These are phyloP conservation scores for Wallacemonas rigidus DNA, from an alignment of 208 protist genomes.

Conservation along the genomic window DNA sequence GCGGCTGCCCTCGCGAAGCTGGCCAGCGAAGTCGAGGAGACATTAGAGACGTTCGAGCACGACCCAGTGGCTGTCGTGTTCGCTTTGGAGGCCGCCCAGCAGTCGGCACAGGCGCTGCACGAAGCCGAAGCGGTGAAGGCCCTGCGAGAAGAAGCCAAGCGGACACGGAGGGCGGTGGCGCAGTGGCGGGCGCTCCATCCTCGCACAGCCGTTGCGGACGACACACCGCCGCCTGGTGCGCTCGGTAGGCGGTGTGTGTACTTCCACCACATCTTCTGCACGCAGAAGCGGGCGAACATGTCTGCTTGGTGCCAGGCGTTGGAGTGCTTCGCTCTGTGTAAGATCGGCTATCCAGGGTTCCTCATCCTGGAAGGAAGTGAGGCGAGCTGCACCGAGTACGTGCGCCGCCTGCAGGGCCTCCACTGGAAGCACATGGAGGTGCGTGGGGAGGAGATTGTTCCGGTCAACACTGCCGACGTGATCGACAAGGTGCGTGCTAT, in stretches of 20 bases:
- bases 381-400: conserved; percentile 15
- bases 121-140: conserved; percentile 5
- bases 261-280: conserved; percentile 20
- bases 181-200: background rate
- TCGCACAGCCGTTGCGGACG: background rate
- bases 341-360: conserved; percentile 15
- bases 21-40: background rate
- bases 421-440: conserved; percentile 23
- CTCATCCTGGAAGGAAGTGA: conserved; percentile 7
- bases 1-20: background rate
- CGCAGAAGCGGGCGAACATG: conserved; percentile 13
- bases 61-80: conserved; percentile 8
- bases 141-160: background rate
- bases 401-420: conserved; percentile 14
- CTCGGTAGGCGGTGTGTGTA: conserved; percentile 15
- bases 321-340: conserved; percentile 10
- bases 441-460: conserved; percentile 13
- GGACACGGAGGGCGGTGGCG: background rate
- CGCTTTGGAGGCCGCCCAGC: conserved; percentile 5
- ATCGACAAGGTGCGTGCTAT: conserved; percentile 1
- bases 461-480: background rate
- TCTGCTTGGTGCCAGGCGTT: background rate
- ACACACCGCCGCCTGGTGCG: background rate
- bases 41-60: conserved; percentile 6
- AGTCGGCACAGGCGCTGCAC: background rate